Evolutionary conservation across 352 stramenopile species (phyloP), one percentile per base, ranked within the genome.

Genomic region (Phytopythium aichiense): DNA sequence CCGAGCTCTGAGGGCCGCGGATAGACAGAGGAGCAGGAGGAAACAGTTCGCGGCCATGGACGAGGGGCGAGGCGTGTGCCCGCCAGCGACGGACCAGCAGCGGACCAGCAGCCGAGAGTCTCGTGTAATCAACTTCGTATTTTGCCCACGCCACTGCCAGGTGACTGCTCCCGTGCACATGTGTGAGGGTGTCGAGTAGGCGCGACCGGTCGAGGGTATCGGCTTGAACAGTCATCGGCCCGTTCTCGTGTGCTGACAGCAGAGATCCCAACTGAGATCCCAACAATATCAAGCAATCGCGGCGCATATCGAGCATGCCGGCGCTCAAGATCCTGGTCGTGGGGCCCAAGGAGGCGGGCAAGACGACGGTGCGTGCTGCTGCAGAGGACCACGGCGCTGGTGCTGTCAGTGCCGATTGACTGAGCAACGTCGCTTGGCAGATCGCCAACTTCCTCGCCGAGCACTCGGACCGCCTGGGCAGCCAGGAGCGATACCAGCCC

Each of bases 391-490:
- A 11, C 46, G 46, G 25, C 22, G 25, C 22, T 4, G n/a, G 23
- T 55, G 7, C 23, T 37, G 8, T 25, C 49, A 38, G 49, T 13
- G 25, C 12, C 20, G 49, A 18, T 12, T 12, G 28, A 30, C 18
- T 40, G n/a, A 22, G 35, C 8, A 8, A 20, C 30, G 20, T 61
- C 42, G 7, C 42, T 48, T 16, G 7, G 13, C 56, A 91, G 77
- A 92, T 96, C 54, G 78, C 81, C 42, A 95, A 96, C 70, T 92
- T 89, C 55, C 68, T 96, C 13, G 71, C 66, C 2, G 88, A 91
- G 37, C 76, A 88, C 43, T 79, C 74, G 12, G 76, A 90, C 56
- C 67, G 81, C 28, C 67, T 89, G 3, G 77, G 80, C 6, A 65
- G 71, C 13, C 76, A 81, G 31, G 80, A 89, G 37, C 80, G 66